phyloP scores from a whole-genome alignment of 345 rosid species.

The Salix caprea region DNA sequence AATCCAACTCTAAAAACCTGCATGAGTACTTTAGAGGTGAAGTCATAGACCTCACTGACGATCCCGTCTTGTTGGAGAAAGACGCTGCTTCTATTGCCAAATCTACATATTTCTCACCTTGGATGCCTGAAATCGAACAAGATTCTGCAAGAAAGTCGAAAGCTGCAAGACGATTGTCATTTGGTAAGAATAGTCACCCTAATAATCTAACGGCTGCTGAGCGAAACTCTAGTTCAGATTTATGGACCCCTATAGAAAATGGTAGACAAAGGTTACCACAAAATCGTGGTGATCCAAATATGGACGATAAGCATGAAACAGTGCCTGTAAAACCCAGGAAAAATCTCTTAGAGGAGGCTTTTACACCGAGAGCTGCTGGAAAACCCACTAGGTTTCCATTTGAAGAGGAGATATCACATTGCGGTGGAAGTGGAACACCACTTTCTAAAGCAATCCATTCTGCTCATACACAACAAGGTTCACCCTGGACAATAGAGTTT shows the following conservation, averaged over 20 bases:
- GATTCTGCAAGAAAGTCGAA: constrained; percentile 43
- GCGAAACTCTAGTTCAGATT: constrained; percentile 36
- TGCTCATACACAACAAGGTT: constrained; percentile 44
- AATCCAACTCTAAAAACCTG: constrained; percentile 32
- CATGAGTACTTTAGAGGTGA: constrained; percentile 49
- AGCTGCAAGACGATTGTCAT: constrained; percentile 52
- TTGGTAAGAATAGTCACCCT: constrained; percentile 29
- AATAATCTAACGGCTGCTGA: constrained; percentile 47
- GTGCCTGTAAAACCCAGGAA: constrained; percentile 32
- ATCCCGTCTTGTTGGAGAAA: constrained; percentile 24
- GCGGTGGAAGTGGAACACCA: constrained; percentile 57
- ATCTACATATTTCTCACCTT: constrained; percentile 29
- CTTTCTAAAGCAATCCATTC: constrained; percentile 59
- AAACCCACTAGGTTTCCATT: constrained; percentile 35
- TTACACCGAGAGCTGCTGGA: constrained; percentile 35
- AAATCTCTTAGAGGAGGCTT: constrained; percentile 37
- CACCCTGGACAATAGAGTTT: constrained; percentile 95
- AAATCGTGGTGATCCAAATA: constrained; percentile 20
- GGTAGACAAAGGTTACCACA: constrained; percentile 23
- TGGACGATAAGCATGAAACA: constrained; percentile 22
- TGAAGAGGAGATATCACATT: constrained; percentile 45
- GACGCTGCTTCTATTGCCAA: constrained; percentile 31
- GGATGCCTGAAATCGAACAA: constrained; percentile 37
- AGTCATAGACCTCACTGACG: constrained; percentile 43
- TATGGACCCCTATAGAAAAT: constrained; percentile 27